Base-by-base conservation (phyloP, 129 eudicot species). In the Flaveria bidentis region DNA sequence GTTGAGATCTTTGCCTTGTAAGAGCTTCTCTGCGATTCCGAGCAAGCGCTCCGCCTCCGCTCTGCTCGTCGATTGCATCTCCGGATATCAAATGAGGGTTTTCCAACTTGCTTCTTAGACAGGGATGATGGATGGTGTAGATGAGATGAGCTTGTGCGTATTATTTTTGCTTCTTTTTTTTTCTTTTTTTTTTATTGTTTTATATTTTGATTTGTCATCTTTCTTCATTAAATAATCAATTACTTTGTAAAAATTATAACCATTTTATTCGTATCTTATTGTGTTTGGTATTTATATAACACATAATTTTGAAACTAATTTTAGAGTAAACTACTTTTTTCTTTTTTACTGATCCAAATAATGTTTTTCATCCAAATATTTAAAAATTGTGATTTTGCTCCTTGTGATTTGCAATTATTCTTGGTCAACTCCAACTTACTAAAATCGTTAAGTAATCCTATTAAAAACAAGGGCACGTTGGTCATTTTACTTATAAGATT, bases 21-120 rank as follows among this genome's bases (percentile, higher is more conserved):
- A 73, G 46, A 91, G 97, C 85, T 94, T 94, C 77, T 91, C 98
- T 61, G 98, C 92, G 80, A 93, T 86, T 49, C 96, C 91, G 6
- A 93, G 91, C 20, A 93, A 69, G 1, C 97, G 91, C 56, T 90
- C 97, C 1, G 97, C 98, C 80, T 93, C 98, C 2, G 93, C 91
- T 64, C 88, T 70, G 89, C 83, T 88, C 8, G 89, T 84, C 20
- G 83, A 80, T 73, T 80, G 83, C 83, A 80, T 50, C 73, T 20
- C 47, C 20, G 41, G 49, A 17, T 64, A 3, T 55, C 64, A 70
- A 42, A 15, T 51, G 51, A 42, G 72, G 72, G 79, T 74, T 74
- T 75, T 62, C 22, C 28, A 44, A 17, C 16, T 9, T 33, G 6
- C 5, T 33, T 33, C 7, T 5, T 30, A 30, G 0, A 4, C 39